Evolutionary conservation across 371 early-diverging fungal genomes (phyloP).

Genomic region (Umbelopsis sp.): DNA sequence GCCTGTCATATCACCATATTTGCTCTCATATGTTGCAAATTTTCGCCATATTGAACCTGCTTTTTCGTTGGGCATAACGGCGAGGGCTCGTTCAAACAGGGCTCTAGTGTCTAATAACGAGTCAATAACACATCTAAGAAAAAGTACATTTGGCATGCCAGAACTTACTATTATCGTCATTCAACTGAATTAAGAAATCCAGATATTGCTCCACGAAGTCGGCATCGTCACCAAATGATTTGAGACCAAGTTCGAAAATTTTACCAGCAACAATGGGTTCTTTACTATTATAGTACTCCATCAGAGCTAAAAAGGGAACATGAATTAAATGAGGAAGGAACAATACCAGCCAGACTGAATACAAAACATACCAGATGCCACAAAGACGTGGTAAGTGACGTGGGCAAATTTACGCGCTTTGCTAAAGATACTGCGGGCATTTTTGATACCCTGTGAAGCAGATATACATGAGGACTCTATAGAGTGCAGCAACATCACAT

Average conservation of each 20-base stretch:
- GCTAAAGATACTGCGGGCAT: slow-evolving; percentile 79
- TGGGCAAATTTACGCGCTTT: slow-evolving; percentile 77
- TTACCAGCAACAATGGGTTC: slow-evolving; percentile 83
- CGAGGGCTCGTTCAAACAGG: slow-evolving; percentile 81
- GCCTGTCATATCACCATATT: slow-evolving; percentile 83
- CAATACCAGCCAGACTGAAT: neutral
- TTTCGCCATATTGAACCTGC: slow-evolving; percentile 78
- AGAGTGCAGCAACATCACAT: too few relatives aligned
- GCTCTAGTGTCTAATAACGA: slow-evolving; percentile 77
- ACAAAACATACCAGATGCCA: slow-evolving; percentile 61
- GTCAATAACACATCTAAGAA: too few relatives aligned
- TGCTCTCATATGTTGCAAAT: slow-evolving; percentile 83
- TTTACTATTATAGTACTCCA: slow-evolving; percentile 93
- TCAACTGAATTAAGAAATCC: slow-evolving; percentile 83
- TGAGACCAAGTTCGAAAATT: slow-evolving; percentile 91
- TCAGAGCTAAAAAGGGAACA: slow-evolving; percentile 63
- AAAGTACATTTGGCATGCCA: neutral
- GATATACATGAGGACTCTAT: too few relatives aligned
- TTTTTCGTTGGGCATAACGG: slow-evolving; percentile 73
- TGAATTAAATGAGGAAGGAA: neutral
- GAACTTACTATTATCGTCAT: slow-evolving; percentile 87
- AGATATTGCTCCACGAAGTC: slow-evolving; percentile 83
- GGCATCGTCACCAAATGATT: slow-evolving; percentile 73
- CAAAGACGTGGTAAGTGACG: slow-evolving; percentile 85
- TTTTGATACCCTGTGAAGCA: slow-evolving; percentile 63